These are phyloP conservation scores for Sphaerostilbella broomeana DNA, from an alignment of 2,329 filamentous ascomycete genomes.

Conservation along the genomic window DNA sequence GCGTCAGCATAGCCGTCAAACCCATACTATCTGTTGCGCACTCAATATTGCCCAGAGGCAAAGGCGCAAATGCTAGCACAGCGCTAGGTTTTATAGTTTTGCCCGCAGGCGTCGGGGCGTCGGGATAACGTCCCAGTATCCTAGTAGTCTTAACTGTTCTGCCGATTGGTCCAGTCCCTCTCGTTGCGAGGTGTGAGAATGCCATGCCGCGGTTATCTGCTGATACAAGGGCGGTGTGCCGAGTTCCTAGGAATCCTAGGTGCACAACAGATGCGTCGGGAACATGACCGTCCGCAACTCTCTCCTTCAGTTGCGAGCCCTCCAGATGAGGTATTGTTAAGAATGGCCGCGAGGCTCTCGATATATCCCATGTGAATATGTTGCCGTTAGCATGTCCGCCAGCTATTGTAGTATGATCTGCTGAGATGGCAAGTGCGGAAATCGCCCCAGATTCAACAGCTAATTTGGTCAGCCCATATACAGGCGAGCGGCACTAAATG, in stretches of 20 bases:
- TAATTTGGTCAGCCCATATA: constrained; percentile 34
- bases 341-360: constrained; percentile 76
- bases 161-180: constrained; percentile 80
- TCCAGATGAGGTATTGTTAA: constrained; percentile 77
- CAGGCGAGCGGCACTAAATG: background rate
- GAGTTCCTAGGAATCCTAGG: constrained; percentile 87
- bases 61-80: constrained; percentile 81
- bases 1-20: constrained; percentile 89
- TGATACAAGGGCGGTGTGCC: constrained; percentile 90
- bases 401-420: constrained; percentile 87
- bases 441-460: constrained; percentile 86
- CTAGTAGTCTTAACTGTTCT: constrained; percentile 83
- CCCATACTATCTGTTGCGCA: constrained; percentile 82
- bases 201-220: constrained; percentile 96
- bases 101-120: constrained; percentile 53
- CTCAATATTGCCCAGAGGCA: constrained; percentile 92
- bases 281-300: constrained; percentile 75
- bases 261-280: constrained; percentile 74
- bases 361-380: constrained; percentile 96
- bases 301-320: constrained; percentile 54
- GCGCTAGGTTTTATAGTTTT: constrained; percentile 84
- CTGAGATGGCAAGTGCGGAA: constrained; percentile 82
- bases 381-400: constrained; percentile 82
- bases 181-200: constrained; percentile 90
- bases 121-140: constrained; percentile 85